Evolutionary conservation across 1,284 basidiomycete species (phyloP), one percentile per base, ranked within the genome.

Genomic region (Microbotryomycetes sp.): DNA sequence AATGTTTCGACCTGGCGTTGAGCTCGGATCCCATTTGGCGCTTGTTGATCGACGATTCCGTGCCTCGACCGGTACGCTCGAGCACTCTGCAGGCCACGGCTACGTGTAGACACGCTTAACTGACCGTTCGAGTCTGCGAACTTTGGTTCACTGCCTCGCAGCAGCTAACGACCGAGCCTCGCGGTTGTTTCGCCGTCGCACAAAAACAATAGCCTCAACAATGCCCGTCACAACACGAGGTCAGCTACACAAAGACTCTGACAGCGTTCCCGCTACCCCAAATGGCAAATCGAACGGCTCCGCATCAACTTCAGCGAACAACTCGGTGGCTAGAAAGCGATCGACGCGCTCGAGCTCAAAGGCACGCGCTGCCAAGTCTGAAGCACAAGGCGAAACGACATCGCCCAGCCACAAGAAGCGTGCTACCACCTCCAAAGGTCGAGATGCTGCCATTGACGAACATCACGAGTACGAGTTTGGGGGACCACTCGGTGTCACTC

Each of bases 401-500:
- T 12, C 36, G 36, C 36, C 19, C 19, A 9, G 36, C 36, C 36
- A 19, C 36, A 19, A 9, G n/a, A 42, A 42, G 19, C 36, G 36
- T 42, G 36, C 36, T 12, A 12, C 36, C 9, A 19, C 36, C 36
- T 12, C 36, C 19, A 19, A 19, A 42, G 36, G 12, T n/a, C n/a
- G n/a, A 42, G 36, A 42, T 19, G 36, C 9, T 12, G 36, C 9
- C 36, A 42, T 42, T 42, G 36, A 42, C 36, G 19, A 42, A 42
- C 58, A 60, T 32, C 62, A 64, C 59, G 62, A 64, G 48, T 96
- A 89, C 79, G 93, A 98, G 77, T 98, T 98, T 73, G 96, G 94
- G 69, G 94, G 94, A 7, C 93, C 94, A 49, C 81, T 82, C 77
- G 94, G 96, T 52, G 91, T 93, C 48, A 78, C 85, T 12, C 88